These are phyloP conservation scores for Boletus huronensis DNA, from an alignment of 768 basidiomycete species.

Conservation along the genomic window DNA sequence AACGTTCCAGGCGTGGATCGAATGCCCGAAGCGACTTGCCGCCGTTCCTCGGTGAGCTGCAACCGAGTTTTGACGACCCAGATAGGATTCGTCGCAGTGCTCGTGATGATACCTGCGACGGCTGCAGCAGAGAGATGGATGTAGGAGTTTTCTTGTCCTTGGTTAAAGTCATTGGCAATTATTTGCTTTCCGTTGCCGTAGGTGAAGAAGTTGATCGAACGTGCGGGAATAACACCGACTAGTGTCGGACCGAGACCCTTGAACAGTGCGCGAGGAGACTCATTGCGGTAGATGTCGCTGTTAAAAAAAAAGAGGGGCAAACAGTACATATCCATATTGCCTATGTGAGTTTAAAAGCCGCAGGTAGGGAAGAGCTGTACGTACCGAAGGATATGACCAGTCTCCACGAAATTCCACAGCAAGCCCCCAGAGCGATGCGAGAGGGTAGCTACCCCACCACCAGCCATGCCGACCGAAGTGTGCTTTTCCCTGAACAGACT, in stretches of 20 bases:
- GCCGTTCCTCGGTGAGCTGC: slow-evolving; percentile 56
- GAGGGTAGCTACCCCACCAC: slow-evolving; percentile 29
- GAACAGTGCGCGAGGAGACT: slow-evolving; percentile 87
- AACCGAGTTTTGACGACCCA: slow-evolving; percentile 99
- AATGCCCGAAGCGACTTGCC: slow-evolving; percentile 5
- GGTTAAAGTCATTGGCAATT: slow-evolving; percentile 78
- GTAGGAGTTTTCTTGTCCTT: slow-evolving; percentile 71
- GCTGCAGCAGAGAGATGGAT: slow-evolving; percentile 88
- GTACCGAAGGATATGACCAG: slow-evolving; percentile 83
- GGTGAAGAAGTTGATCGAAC: slow-evolving; percentile 96
- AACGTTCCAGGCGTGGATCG: neutral
- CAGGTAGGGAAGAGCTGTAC: neutral
- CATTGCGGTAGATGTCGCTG: slow-evolving; percentile 84
- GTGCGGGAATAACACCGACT: slow-evolving; percentile 91
- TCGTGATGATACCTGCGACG: slow-evolving; percentile 79
- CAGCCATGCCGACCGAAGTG: slow-evolving; percentile 30
- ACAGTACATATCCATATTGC: neutral
- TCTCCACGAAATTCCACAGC: slow-evolving; percentile 93
- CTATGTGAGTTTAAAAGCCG: neutral
- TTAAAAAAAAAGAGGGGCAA: neutral
- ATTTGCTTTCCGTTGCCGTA: slow-evolving; percentile 96
- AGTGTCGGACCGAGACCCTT: slow-evolving; percentile 93
- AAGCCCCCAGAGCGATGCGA: slow-evolving; percentile 47
- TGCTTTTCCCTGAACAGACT: slow-evolving; percentile 65
- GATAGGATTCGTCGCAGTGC: slow-evolving; percentile 93